Conservation (phyloP, 2,329 filamentous ascomycete genomes). For the Fusarium gaditjirri region DNA sequence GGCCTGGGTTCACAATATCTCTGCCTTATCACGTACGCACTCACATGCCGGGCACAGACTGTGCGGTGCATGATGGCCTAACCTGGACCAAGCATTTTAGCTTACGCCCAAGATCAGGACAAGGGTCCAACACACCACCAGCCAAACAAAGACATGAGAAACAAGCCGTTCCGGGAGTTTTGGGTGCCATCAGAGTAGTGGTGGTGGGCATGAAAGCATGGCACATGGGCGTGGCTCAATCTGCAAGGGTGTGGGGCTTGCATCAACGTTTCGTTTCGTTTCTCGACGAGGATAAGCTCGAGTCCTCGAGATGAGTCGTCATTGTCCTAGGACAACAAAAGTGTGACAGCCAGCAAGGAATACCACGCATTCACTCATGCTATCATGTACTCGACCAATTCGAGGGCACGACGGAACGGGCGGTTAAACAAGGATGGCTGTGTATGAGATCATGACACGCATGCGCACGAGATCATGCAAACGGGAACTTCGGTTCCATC, state of each 20-base stretch:
- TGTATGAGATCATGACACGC: constrained; percentile 23
- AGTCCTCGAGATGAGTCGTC: constrained; percentile 17
- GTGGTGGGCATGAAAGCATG: constrained; percentile 17
- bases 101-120: neutral
- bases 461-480: constrained; percentile 37
- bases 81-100: constrained; percentile 10
- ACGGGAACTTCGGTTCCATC: constrained; percentile 14
- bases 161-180: constrained; percentile 18
- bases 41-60: constrained; percentile 17
- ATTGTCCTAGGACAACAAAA: constrained; percentile 16
- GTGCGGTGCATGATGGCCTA: constrained; percentile 12
- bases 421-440: constrained; percentile 24
- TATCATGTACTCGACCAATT: constrained; percentile 3
- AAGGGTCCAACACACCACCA: constrained; percentile 35
- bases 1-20: constrained; percentile 21
- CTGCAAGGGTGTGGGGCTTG: constrained; percentile 40
- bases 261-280: constrained; percentile 38
- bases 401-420: constrained; percentile 7
- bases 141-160: constrained; percentile 12
- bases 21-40: constrained; percentile 29
- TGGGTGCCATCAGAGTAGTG: constrained; percentile 15
- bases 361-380: neutral
- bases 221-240: constrained; percentile 39
- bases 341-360: constrained; percentile 16
- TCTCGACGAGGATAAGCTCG: constrained; percentile 15